Conservation (phyloP, 129 eudicot genomes). For the Scalesia atractyloides region DNA sequence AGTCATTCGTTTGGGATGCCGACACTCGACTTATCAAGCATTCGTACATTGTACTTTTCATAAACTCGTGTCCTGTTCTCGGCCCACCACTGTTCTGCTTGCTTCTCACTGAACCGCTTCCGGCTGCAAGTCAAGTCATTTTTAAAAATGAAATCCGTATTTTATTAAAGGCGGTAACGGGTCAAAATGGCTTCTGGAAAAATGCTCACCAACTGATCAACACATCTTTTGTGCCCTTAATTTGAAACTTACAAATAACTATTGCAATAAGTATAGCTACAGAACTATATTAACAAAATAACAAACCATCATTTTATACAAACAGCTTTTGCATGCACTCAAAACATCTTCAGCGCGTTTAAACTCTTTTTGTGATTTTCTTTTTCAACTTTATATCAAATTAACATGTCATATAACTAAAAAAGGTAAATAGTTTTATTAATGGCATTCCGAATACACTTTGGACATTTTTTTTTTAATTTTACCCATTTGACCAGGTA, state of each 20-base stretch:
- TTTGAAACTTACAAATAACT: not conserved
- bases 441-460: not conserved
- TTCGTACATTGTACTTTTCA: slow-evolving; percentile 78
- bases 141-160: not conserved
- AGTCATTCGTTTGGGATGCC: slow-evolving; percentile 70
- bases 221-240: not conserved
- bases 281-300: not conserved
- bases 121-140: slow-evolving; percentile 55
- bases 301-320: not conserved
- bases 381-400: not conserved
- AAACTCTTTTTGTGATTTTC: not conserved
- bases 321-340: not conserved
- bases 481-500: not conserved
- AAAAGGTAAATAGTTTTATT: not conserved
- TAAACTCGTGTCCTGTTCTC: slow-evolving; percentile 85
- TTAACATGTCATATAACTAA: not conserved
- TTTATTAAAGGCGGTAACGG: not conserved
- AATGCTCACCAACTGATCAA: not conserved
- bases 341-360: not conserved
- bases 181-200: not conserved
- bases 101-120: slow-evolving; percentile 87
- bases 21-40: slow-evolving; percentile 73
- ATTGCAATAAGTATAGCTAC: not conserved
- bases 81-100: slow-evolving; percentile 99
- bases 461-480: not conserved